phyloP scores from a whole-genome alignment of 768 basidiomycete species.

The Trametes punicea region DNA sequence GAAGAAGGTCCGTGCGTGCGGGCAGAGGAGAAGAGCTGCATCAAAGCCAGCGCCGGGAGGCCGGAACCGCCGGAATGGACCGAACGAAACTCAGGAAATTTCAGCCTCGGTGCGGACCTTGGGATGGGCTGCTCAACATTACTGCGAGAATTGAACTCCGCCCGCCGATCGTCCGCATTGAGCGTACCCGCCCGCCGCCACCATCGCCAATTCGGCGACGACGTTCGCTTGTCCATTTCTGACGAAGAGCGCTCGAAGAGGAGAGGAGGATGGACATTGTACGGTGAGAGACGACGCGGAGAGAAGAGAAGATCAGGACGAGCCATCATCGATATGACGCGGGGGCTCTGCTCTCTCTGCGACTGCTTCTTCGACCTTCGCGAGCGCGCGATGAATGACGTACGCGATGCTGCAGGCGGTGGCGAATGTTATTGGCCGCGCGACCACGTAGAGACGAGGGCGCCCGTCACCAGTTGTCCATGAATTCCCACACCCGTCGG shows the following conservation, averaged over 20 bases:
- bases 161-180: background rate
- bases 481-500: constrained; percentile 4
- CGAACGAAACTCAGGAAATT: background rate
- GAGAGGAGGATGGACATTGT: too few species aligned
- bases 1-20: background rate
- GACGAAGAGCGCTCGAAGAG: too few species aligned
- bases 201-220: too few species aligned
- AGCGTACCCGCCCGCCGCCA: background rate
- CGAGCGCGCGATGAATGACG: background rate
- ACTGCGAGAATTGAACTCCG: background rate
- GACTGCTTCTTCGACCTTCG: background rate
- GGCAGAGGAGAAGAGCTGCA: too few species aligned
- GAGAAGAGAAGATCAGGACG: background rate
- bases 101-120: constrained; percentile 2
- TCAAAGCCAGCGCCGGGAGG: background rate
- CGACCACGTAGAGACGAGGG: background rate
- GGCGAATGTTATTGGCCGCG: background rate
- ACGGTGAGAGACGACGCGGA: background rate
- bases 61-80: constrained; percentile 1
- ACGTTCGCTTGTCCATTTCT: too few species aligned
- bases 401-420: background rate
- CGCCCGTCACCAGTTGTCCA: background rate
- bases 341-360: background rate
- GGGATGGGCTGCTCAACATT: background rate
- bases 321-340: constrained; percentile 4